These are phyloP conservation scores for Amphirosellinia nigrospora DNA, from an alignment of 495 filamentous ascomycete species.

Conservation along the genomic window DNA sequence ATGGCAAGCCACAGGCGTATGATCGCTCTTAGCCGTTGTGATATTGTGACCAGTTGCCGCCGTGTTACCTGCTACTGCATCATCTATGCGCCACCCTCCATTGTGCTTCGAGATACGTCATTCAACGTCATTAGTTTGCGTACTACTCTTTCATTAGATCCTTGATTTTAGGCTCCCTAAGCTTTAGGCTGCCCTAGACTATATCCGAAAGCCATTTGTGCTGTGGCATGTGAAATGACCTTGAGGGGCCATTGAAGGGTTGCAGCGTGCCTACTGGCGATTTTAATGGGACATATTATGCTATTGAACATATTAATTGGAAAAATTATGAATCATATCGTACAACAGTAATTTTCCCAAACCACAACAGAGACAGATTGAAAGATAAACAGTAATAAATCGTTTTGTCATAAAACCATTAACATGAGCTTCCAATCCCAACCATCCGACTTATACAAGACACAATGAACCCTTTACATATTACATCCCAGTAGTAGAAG, in stretches of 20 bases:
- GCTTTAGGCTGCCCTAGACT: not conserved
- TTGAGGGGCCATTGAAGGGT: not conserved
- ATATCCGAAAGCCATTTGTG: no score
- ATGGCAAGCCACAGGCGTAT: not conserved
- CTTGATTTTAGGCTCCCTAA: not conserved
- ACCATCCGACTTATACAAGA: not conserved
- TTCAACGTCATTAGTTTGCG: constrained; percentile 32
- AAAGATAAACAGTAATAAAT: not conserved
- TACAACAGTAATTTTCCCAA: not conserved
- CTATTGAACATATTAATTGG: no score
- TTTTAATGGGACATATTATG: no score
- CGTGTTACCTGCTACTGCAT: not conserved
- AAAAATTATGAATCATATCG: not conserved
- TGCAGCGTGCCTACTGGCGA: no score
- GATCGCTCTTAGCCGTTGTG: not conserved
- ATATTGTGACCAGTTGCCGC: not conserved
- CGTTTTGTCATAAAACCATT: constrained; percentile 11
- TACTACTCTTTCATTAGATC: constrained; percentile 5
- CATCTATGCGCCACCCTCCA: constrained; percentile 24
- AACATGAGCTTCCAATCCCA: not conserved
- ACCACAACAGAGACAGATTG: not conserved
- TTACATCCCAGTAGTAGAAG: constrained; percentile 13
- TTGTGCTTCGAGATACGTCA: constrained; percentile 30
- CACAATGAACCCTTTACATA: not conserved
- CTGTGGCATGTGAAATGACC: not conserved